Evolutionary conservation across 257 asterid species (phyloP).

Genomic region (Lithospermum erythrorhizon): DNA sequence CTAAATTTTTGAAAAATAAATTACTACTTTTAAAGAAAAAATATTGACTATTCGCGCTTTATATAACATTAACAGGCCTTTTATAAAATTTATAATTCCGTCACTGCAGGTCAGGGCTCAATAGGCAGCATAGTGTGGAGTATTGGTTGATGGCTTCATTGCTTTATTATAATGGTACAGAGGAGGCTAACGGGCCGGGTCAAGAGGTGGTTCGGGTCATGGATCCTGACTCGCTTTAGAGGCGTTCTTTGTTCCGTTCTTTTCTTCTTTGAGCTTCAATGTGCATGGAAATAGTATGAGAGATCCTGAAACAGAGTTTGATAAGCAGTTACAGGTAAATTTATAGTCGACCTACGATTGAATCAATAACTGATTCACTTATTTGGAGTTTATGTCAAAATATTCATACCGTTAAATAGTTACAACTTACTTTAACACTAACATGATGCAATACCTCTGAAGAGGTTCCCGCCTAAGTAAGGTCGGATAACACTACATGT

Average conservation of each 20-base stretch:
- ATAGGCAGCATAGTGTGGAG: constrained; percentile 46
- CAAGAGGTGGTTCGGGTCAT: constrained; percentile 62
- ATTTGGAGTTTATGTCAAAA: no score
- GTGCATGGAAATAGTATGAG: constrained; percentile 48
- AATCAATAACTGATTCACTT: no score
- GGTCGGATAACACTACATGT: no score
- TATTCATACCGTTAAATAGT: no score
- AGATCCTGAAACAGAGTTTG: constrained; percentile 42
- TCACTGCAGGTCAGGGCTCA: constrained; percentile 19
- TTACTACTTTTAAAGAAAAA: no score
- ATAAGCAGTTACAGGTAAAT: constrained; percentile 70
- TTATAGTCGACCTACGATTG: background rate
- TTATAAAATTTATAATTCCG: no score
- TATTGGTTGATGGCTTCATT: constrained; percentile 47
- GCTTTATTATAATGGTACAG: constrained; percentile 18
- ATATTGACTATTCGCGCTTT: no score
- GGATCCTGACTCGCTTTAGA: constrained; percentile 76
- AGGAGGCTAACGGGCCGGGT: constrained; percentile 6
- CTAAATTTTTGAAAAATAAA: no score
- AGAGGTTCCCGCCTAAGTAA: no score
- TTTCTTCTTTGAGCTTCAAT: constrained; percentile 75
- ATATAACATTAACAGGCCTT: no score
- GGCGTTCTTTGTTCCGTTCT: constrained; percentile 78
- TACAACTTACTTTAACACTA: no score
- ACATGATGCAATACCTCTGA: no score